Evolutionary conservation across 2,329 filamentous ascomycete species (phyloP).

Genomic region (Claviceps sp.): DNA sequence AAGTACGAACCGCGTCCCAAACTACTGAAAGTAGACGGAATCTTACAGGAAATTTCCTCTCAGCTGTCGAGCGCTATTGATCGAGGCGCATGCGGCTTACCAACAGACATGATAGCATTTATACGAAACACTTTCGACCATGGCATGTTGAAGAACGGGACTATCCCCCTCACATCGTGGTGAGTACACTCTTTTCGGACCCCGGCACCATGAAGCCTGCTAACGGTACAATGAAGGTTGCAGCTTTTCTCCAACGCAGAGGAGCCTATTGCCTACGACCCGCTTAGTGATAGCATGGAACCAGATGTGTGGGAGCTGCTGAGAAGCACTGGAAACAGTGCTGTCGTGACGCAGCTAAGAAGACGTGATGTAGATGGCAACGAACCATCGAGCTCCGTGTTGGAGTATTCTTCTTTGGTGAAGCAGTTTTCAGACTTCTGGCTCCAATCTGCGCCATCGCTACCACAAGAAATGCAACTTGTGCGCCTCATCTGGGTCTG

Average conservation of each 20-base stretch:
- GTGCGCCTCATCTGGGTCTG: conserved; percentile 16
- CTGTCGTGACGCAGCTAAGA: conserved; percentile 18
- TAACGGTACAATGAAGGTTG: conserved; percentile 10
- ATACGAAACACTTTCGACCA: conserved; percentile 14
- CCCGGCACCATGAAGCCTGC: neutral
- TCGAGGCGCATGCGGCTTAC: conserved; percentile 13
- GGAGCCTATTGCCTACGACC: neutral
- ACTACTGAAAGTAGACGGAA: conserved; percentile 12
- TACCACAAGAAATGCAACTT: conserved; percentile 14
- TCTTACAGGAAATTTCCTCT: conserved; percentile 12
- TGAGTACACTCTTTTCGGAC: conserved; percentile 8
- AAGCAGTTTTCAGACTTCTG: conserved; percentile 18
- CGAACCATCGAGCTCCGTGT: conserved; percentile 12
- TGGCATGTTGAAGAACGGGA: conserved; percentile 12
- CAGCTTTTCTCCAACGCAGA: conserved; percentile 11
- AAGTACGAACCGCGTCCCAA: conserved; percentile 3
- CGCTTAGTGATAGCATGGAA: conserved; percentile 13
- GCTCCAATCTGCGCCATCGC: conserved; percentile 14
- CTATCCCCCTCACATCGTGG: conserved; percentile 21
- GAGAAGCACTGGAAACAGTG: conserved; percentile 13
- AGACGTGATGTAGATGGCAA: conserved; percentile 8
- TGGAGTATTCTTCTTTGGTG: conserved; percentile 16
- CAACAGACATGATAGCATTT: conserved; percentile 14
- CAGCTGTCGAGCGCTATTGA: conserved; percentile 7
- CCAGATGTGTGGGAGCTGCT: conserved; percentile 17